Evolutionary conservation across 225 moss, liverwort and hornwort genomes (phyloP).

Genomic region (Takakia lepidozioides): DNA sequence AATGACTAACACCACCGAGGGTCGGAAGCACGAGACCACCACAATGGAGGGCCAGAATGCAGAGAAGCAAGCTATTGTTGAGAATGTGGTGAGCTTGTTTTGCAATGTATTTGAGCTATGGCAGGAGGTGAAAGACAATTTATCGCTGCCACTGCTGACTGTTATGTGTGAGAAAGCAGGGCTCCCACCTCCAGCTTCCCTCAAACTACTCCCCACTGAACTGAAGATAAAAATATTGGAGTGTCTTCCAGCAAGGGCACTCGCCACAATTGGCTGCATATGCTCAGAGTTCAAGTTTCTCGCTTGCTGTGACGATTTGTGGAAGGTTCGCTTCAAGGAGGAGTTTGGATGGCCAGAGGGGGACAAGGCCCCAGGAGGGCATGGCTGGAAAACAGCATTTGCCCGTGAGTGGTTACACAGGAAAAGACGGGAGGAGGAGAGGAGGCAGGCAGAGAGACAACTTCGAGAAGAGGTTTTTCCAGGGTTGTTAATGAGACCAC

Average conservation of each 20-base stretch:
- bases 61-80: slow-evolving; percentile 9
- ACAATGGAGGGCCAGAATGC: slow-evolving; percentile 14
- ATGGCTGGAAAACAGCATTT: slow-evolving; percentile 80
- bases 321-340: slow-evolving; percentile 63
- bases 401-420: slow-evolving; percentile 53
- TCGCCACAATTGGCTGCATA: slow-evolving; percentile 59
- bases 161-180: slow-evolving; percentile 83
- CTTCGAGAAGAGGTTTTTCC: slow-evolving; percentile 46
- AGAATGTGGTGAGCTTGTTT: slow-evolving; percentile 32
- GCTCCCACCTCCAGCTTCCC: slow-evolving; percentile 77
- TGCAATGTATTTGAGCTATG: slow-evolving; percentile 75
- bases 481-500: slow-evolving; percentile 41
- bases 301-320: slow-evolving; percentile 63
- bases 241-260: slow-evolving; percentile 45
- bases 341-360: slow-evolving; percentile 47
- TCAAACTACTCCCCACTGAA: slow-evolving; percentile 74
- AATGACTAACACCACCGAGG: slow-evolving; percentile 32
- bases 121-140: slow-evolving; percentile 90
- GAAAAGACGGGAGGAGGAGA: slow-evolving; percentile 68
- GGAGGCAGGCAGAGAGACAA: slow-evolving; percentile 69
- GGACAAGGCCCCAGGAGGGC: slow-evolving; percentile 51
- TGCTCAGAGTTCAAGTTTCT: slow-evolving; percentile 90
- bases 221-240: slow-evolving; percentile 78
- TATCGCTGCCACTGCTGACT: slow-evolving; percentile 81
- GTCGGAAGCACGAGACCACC: slow-evolving; percentile 30